Conservation (phyloP, 2,329 filamentous ascomycete species). For the Penicillium verrucosum region DNA sequence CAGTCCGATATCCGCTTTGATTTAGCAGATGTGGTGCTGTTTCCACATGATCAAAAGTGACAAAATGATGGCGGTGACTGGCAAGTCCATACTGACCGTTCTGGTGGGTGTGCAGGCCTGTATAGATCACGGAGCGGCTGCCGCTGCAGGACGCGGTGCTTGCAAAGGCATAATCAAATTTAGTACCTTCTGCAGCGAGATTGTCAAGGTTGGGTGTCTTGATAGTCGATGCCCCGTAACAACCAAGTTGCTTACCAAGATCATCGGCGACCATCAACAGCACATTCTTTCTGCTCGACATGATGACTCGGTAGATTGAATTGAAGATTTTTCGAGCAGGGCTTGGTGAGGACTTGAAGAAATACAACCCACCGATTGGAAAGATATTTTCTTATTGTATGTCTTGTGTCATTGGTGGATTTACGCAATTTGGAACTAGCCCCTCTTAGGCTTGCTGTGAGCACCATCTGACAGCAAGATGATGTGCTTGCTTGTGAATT, state of each 20-base stretch:
- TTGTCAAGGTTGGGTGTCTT: conserved; percentile 44
- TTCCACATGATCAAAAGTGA: conserved; percentile 46
- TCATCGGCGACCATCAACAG: conserved; percentile 46
- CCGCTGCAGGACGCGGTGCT: conserved; percentile 47
- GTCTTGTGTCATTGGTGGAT: background rate
- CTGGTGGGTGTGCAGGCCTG: conserved; percentile 48
- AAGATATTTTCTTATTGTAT: background rate
- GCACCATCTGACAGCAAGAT: background rate
- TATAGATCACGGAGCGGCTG: conserved; percentile 49
- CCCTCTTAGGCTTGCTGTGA: background rate
- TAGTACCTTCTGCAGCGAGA: conserved; percentile 38
- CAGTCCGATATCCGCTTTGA: conserved; percentile 44
- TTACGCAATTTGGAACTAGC: background rate
- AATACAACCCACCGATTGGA: background rate
- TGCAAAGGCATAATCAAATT: conserved; percentile 33
- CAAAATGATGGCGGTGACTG: conserved; percentile 41
- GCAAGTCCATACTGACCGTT: conserved; percentile 50
- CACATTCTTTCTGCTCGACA: conserved; percentile 29
- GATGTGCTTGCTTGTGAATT: background rate
- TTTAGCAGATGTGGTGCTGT: conserved; percentile 42
- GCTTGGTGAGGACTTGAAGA: background rate
- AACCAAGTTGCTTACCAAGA: conserved; percentile 39
- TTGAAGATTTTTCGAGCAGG: background rate
- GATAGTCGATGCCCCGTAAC: conserved; percentile 29
- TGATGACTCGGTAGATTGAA: background rate